Conservation (phyloP, 768 basidiomycete species). For the Suillus bovinus region DNA sequence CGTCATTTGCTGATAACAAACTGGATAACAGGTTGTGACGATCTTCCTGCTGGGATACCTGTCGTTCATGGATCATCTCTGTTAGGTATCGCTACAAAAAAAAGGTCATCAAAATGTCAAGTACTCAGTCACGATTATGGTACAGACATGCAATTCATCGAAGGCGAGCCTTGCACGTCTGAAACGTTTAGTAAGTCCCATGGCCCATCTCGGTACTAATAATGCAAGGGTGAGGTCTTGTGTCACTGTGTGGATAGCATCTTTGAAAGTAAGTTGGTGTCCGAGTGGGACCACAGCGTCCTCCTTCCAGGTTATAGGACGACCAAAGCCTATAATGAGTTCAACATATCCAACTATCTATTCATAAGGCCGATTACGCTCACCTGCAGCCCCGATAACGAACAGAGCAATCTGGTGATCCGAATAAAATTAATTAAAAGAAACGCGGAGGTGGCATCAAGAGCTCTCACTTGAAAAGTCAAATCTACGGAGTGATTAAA, state of each 20-base stretch:
- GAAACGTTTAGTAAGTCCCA: no score
- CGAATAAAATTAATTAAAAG: slow-evolving; percentile 13
- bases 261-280: no score
- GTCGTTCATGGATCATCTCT: slow-evolving; percentile 54
- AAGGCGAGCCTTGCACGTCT: no score
- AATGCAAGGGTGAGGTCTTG: no score
- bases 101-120: background rate
- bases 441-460: no score
- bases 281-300: slow-evolving; percentile 37
- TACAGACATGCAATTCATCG: no score
- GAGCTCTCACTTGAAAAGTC: no score
- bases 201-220: no score
- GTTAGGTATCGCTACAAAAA: slow-evolving; percentile 41
- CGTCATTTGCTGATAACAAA: slow-evolving; percentile 51
- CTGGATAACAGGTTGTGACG: slow-evolving; percentile 54
- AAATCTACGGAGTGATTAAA: no score
- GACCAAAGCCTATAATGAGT: slow-evolving; percentile 46
- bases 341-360: background rate
- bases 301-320: slow-evolving; percentile 49
- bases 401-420: slow-evolving; percentile 50
- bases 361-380: background rate
- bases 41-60: slow-evolving; percentile 34
- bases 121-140: background rate
- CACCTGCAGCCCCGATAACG: slow-evolving; percentile 56
- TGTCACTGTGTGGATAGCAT: no score